Evolutionary conservation across 2,329 filamentous ascomycete species (phyloP), one percentile per base, ranked within the genome.

Genomic region (Sclerotinia borealis): DNA sequence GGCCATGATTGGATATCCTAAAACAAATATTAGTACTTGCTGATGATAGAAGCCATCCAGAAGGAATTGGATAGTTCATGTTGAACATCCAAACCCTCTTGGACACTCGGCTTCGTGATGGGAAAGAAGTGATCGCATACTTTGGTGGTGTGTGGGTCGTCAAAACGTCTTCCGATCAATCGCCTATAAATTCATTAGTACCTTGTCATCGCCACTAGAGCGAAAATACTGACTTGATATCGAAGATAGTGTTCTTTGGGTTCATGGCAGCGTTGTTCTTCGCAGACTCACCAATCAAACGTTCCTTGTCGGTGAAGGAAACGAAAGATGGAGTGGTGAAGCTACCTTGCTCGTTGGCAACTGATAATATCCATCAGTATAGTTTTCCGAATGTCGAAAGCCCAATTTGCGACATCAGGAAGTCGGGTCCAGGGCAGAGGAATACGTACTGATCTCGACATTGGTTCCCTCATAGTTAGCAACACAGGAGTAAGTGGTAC

Each of bases 201-300:
- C 58, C 19, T 17, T 34, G 51, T 49, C 52, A 27, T 34, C 25
- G n/a, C n/a, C 39, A 25, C 34, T 10, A 27, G 39, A 34, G 63
- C 36, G 61, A 63, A 63, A 27, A 39, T 27, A 81, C 89, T 82
- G 80, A 95, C 92, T 98, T 99, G 87, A 96, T 91, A 82, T 99
- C 95, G 83, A 98, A 99, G 81, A 99, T 86, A 74, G 95, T 99
- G 85, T 98, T 98, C 78, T 81, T 80, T 69, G 95, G 95, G 91
- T 99, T 99, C 92, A 98, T 96, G 76, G 95, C 93, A 77, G 93
- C 95, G 88, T 97, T 93, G 86, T 99, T 99, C 91, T 98, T 99
- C 77, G 95, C 95, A 67, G 95, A 93, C 86, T 98, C 95, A 85
- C 95, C 95, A 77, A 98, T 98, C 82, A 99, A 84, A 81, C 95